These are phyloP conservation scores for Hylodesmum podocarpum DNA, from an alignment of 306 rosid genomes.

Conservation along the genomic window DNA sequence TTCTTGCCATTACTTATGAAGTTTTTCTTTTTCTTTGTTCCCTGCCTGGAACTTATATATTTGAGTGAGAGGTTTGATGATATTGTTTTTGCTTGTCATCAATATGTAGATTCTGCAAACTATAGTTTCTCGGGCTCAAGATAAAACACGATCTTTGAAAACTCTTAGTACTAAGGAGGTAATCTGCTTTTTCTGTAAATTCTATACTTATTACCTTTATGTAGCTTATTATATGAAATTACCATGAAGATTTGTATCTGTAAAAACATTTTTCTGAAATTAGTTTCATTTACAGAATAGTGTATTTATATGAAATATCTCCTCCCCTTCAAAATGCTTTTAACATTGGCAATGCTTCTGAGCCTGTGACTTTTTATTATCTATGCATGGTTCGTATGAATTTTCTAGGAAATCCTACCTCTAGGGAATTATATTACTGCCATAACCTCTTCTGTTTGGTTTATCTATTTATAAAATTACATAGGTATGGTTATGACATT, in stretches of 20 bases:
- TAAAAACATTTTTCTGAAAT: not conserved
- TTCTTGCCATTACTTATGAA: not conserved
- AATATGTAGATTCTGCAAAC: conserved; percentile 81
- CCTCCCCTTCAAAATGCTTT: not conserved
- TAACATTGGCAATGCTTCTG: not conserved
- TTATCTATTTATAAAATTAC: not conserved
- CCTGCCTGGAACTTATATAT: not conserved
- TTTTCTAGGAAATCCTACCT: not conserved
- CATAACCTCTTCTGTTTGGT: not conserved
- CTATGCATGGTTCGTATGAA: not conserved
- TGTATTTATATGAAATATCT: not conserved
- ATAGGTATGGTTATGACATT: not conserved
- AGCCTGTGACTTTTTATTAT: not conserved
- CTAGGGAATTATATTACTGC: not conserved
- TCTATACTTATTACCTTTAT: not conserved
- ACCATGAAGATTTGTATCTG: not conserved
- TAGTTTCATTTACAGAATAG: not conserved
- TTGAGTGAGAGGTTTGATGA: conserved; percentile 13
- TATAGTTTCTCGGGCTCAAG: conserved; percentile 83
- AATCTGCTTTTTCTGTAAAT: conserved; percentile 22
- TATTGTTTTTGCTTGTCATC: conserved; percentile 23
- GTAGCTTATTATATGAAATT: not conserved
- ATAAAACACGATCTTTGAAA: conserved; percentile 64
- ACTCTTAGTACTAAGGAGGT: conserved; percentile 97
- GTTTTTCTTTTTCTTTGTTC: not conserved